A percentile compares a stretch with the other conserved stretches of the same genome.
These are phyloP conservation scores for Botrytis aclada DNA, from an alignment of 2,329 filamentous ascomycete species.

Conservation along the genomic window DNA sequence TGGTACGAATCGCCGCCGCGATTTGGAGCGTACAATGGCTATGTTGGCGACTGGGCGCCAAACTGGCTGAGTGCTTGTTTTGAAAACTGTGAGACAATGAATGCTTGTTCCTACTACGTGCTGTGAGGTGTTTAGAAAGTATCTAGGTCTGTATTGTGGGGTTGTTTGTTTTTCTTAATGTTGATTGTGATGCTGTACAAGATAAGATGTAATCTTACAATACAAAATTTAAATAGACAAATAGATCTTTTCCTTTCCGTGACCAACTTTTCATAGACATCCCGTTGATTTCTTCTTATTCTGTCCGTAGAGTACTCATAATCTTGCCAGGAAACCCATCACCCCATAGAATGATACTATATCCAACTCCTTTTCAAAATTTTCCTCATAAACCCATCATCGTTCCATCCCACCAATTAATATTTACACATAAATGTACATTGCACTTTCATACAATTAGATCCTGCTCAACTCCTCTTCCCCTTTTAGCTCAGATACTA, in stretches of 20 bases:
- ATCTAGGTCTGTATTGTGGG: neutral
- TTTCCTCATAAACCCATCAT: neutral
- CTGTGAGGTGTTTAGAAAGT: neutral
- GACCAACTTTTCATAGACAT: neutral
- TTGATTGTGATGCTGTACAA: neutral
- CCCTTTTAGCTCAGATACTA: neutral
- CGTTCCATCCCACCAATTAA: too few relatives aligned
- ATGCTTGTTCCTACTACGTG: neutral
- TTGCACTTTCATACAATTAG: neutral
- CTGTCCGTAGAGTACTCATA: neutral
- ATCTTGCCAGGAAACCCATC: too few relatives aligned
- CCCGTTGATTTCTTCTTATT: neutral
- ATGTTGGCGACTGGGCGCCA: neutral
- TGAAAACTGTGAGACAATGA: neutral
- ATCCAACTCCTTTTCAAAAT: neutral
- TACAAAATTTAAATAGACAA: neutral
- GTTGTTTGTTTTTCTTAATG: neutral
- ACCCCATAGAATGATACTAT: neutral
- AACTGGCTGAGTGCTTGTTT: neutral
- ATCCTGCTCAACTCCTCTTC: neutral
- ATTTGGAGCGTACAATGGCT: neutral
- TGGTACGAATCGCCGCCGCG: neutral
- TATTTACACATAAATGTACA: neutral
- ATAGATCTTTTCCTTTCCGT: neutral
- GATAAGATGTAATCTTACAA: neutral